Conservation (phyloP, 352 stramenopile genomes). For the Globisporangium middletonii region DNA sequence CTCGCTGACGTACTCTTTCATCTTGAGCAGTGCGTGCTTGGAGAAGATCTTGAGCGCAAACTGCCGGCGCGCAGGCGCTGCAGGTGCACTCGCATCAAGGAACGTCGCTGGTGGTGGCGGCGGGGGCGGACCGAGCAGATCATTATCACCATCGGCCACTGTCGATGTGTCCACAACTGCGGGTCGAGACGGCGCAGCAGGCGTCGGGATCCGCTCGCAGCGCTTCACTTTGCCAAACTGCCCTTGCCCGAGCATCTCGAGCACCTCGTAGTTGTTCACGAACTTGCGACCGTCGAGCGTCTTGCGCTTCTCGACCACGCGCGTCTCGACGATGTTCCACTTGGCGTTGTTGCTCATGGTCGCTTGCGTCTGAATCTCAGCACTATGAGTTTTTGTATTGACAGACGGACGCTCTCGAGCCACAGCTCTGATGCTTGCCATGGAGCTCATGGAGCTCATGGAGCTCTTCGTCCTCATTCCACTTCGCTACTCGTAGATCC, state of each 20-base stretch:
- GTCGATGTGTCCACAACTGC: background rate
- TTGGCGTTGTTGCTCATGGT: background rate
- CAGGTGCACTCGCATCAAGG: background rate
- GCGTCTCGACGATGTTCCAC: constrained; percentile 76
- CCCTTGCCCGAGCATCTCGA: constrained; percentile 64
- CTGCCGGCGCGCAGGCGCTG: constrained; percentile 19
- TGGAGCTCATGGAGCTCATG: too few relatives aligned
- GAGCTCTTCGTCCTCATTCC: too few relatives aligned
- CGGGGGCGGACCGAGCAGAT: constrained; percentile 3
- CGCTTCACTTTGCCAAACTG: constrained; percentile 86
- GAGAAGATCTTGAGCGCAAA: constrained; percentile 87
- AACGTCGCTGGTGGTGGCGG: constrained; percentile 8
- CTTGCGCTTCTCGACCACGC: constrained; percentile 40
- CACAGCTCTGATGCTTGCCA: too few relatives aligned
- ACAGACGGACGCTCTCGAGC: too few relatives aligned
- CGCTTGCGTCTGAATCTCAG: too few relatives aligned
- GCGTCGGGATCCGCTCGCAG: constrained; percentile 47
- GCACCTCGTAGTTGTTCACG: constrained; percentile 79
- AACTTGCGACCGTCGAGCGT: constrained; percentile 38
- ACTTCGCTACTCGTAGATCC: too few relatives aligned
- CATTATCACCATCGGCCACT: background rate
- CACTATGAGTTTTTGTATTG: too few relatives aligned
- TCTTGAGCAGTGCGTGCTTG: constrained; percentile 62
- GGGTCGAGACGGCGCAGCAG: background rate
- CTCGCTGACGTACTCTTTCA: constrained; percentile 71